phyloP scores from a whole-genome alignment of 2,329 filamentous ascomycete species.

The Pseudogymnoascus destructans region DNA sequence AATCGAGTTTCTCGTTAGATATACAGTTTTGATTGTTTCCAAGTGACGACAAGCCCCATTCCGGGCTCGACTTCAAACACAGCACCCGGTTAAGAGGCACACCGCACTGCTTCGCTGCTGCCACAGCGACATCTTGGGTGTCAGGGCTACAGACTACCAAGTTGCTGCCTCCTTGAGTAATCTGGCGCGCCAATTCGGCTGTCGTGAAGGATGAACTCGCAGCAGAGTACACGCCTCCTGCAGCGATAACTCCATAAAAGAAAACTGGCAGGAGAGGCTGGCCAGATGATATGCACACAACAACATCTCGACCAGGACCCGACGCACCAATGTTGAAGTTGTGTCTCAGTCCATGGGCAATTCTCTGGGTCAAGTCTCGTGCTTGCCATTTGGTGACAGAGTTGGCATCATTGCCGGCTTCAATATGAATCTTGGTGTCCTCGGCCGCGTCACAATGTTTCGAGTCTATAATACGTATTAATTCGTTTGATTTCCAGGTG shows the following conservation, averaged over 20 bases:
- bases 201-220: constrained; percentile 58
- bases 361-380: constrained; percentile 35
- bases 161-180: constrained; percentile 54
- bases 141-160: constrained; percentile 53
- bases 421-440: constrained; percentile 41
- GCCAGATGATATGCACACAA: constrained; percentile 44
- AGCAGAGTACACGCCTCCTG: constrained; percentile 65
- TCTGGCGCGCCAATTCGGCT: constrained; percentile 61
- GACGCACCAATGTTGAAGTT: constrained; percentile 38
- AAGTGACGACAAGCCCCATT: constrained; percentile 46
- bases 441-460: constrained; percentile 28
- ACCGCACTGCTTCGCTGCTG: constrained; percentile 38
- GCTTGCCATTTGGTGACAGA: constrained; percentile 39
- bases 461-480: constrained; percentile 25
- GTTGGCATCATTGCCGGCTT: constrained; percentile 42
- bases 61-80: constrained; percentile 42
- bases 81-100: constrained; percentile 45
- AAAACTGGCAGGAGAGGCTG: constrained; percentile 47
- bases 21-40: constrained; percentile 40
- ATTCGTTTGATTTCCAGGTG: not conserved
- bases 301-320: constrained; percentile 38
- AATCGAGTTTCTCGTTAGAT: constrained; percentile 31
- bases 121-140: constrained; percentile 47
- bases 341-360: constrained; percentile 42
- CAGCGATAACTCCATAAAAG: constrained; percentile 63